These are phyloP conservation scores for Aegilops bicornis DNA, from an alignment of 176 grass and related monocot genomes.

Conservation along the genomic window DNA sequence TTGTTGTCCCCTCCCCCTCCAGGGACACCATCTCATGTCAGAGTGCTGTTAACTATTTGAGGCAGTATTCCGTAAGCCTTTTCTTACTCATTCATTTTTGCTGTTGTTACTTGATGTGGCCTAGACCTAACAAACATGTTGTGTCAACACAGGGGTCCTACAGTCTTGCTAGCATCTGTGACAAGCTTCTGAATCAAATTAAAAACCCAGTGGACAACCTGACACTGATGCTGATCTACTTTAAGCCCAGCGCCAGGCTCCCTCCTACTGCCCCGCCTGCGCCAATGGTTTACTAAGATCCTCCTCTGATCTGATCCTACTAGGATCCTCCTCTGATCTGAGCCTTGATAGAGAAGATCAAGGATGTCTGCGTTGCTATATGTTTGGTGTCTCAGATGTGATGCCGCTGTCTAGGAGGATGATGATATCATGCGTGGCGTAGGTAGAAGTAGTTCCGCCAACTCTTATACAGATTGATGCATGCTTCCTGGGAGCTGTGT, in stretches of 20 bases:
- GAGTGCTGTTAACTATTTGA: background rate
- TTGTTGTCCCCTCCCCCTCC: background rate
- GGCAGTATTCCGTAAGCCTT: background rate
- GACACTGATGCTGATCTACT: conserved; percentile 23
- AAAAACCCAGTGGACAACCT: background rate
- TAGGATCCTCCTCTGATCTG: too few species aligned
- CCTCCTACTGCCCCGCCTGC: background rate
- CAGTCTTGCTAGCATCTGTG: background rate
- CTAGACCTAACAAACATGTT: background rate
- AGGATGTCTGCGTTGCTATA: too few species aligned
- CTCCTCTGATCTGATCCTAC: too few species aligned
- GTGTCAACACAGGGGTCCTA: conserved; percentile 5
- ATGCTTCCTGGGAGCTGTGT: background rate
- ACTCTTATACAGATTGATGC: background rate
- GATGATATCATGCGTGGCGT: background rate
- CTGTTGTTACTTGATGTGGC: background rate
- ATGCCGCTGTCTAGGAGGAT: background rate
- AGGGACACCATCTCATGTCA: conserved; percentile 5
- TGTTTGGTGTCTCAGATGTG: background rate
- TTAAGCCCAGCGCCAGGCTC: background rate
- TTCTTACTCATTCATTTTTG: background rate
- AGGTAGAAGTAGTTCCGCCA: background rate
- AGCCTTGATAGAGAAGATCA: too few species aligned
- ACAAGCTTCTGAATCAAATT: background rate
- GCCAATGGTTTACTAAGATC: too few species aligned